Conservation (phyloP, 495 filamentous ascomycete genomes). For the Talaromyces ruber region DNA sequence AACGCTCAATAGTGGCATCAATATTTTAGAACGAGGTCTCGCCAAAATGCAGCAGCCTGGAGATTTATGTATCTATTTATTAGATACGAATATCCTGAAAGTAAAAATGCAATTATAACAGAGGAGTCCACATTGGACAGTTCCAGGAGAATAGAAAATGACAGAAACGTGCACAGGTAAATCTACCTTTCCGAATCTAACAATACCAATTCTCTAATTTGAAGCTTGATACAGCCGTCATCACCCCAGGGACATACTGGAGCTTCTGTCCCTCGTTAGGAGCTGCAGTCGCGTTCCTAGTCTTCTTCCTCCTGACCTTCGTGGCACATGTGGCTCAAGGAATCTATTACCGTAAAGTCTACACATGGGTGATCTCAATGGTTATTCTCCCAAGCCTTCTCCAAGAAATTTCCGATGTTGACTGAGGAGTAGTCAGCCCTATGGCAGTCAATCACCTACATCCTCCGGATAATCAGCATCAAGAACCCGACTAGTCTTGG, state of each 20-base stretch:
- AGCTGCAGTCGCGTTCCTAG: slow-evolving; percentile 22
- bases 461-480: slow-evolving; percentile 23
- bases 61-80: neutral
- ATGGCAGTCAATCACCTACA: slow-evolving; percentile 32
- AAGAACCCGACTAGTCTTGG: slow-evolving; percentile 9
- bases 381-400: slow-evolving; percentile 2
- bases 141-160: neutral
- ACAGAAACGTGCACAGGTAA: neutral
- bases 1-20: neutral
- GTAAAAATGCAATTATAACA: no score
- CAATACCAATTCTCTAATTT: neutral
- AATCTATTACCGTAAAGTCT: slow-evolving; percentile 27
- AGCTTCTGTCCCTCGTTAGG: slow-evolving; percentile 14
- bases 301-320: slow-evolving; percentile 29
- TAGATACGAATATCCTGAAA: neutral
- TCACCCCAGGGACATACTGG: neutral
- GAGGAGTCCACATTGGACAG: neutral
- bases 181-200: neutral
- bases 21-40: neutral
- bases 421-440: slow-evolving; percentile 3
- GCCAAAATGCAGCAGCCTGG: neutral
- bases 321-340: slow-evolving; percentile 29
- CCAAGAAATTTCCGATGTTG: neutral
- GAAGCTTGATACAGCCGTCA: neutral
- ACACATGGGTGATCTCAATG: slow-evolving; percentile 45